Conservation (phyloP, 495 filamentous ascomycete species). For the Penicillium paxilli region DNA sequence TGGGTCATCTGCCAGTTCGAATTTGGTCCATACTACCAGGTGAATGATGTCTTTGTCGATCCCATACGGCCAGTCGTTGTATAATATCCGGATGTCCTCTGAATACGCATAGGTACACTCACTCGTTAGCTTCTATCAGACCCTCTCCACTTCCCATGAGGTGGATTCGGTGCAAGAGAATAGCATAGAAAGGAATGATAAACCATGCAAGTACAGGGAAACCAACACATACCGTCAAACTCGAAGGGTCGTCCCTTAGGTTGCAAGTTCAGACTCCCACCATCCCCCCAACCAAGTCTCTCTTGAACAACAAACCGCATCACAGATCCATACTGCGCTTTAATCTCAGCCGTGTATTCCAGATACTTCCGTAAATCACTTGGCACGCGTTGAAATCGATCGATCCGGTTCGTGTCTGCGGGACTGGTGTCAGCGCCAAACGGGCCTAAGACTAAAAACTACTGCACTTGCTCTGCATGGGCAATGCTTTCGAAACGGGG, state of each 20-base stretch:
- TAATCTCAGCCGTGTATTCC: conserved; percentile 60
- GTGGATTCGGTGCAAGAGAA: too few species aligned
- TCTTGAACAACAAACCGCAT: conserved; percentile 70
- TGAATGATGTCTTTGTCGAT: conserved; percentile 75
- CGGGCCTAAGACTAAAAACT: background rate
- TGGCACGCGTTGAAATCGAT: conserved; percentile 71
- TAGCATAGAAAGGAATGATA: too few species aligned
- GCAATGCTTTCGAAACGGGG: too few species aligned
- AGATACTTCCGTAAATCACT: conserved; percentile 73
- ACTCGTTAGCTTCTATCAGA: background rate
- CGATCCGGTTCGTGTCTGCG: conserved; percentile 63
- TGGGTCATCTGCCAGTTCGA: conserved; percentile 67
- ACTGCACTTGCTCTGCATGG: too few species aligned
- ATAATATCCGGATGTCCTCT: conserved; percentile 74
- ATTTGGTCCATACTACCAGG: conserved; percentile 90
- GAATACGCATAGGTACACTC: too few species aligned
- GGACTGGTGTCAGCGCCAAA: conserved; percentile 9
- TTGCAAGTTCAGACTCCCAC: conserved; percentile 34
- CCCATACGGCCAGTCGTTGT: conserved; percentile 92
- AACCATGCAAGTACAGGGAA: background rate
- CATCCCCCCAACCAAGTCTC: conserved; percentile 63
- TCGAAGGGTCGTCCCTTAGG: conserved; percentile 50
- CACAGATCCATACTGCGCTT: conserved; percentile 65
- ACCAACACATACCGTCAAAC: conserved; percentile 41
- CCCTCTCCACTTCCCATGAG: background rate